These are phyloP conservation scores for Papiliotrema flavescens DNA, from an alignment of 1,284 basidiomycete genomes.

Conservation along the genomic window DNA sequence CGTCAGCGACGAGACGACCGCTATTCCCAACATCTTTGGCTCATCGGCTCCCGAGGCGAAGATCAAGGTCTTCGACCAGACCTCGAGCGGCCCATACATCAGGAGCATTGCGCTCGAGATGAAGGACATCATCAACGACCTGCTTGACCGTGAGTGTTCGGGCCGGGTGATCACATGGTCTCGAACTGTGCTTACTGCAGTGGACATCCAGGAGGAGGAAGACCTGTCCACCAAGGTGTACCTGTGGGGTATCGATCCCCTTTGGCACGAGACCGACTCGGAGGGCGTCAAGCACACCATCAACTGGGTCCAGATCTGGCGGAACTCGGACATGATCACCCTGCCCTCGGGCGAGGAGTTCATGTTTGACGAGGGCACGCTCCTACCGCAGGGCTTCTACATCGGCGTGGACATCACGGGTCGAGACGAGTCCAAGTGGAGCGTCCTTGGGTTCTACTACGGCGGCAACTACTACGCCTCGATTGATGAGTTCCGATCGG, in stretches of 20 bases:
- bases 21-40: conserved; percentile 16
- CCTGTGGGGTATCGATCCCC: conserved; percentile 35
- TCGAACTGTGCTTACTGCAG: background rate
- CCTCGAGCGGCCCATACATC: conserved; percentile 13
- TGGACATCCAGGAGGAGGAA: conserved; percentile 8
- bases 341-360: background rate
- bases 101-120: conserved; percentile 11
- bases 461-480: conserved; percentile 26
- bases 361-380: conserved; percentile 10
- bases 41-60: conserved; percentile 18
- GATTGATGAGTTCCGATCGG: conserved; percentile 37
- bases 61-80: conserved; percentile 25
- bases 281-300: conserved; percentile 25
- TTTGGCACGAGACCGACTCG: conserved; percentile 33
- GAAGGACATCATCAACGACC: conserved; percentile 32
- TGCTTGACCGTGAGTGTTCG: conserved; percentile 19
- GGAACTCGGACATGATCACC: background rate
- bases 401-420: conserved; percentile 26
- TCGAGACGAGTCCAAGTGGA: conserved; percentile 23
- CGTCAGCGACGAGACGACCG: conserved; percentile 7
- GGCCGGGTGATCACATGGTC: no score
- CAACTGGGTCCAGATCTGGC: conserved; percentile 16
- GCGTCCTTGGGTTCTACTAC: conserved; percentile 6
- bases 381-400: conserved; percentile 24
- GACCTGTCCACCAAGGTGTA: conserved; percentile 4